Conservation (phyloP, 257 asterid genomes). For the Echium plantagineum region DNA sequence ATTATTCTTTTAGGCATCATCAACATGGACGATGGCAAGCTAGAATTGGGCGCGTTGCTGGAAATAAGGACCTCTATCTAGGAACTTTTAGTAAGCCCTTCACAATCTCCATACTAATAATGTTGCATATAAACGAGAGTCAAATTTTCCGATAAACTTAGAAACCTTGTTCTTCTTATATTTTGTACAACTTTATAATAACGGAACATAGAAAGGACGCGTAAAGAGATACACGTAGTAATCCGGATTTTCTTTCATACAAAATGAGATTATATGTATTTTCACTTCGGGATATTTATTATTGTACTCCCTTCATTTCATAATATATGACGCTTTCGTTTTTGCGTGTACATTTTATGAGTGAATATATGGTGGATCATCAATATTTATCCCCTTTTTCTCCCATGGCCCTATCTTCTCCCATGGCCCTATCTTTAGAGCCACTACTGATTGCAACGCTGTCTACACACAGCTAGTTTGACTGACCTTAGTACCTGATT, state of each 20-base stretch:
- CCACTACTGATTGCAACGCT: constrained; percentile 17
- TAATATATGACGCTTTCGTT: too few relatives aligned
- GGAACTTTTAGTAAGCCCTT: constrained; percentile 78
- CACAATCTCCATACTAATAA: too few relatives aligned
- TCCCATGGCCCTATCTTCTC: constrained; percentile 11
- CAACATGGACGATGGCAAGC: constrained; percentile 99
- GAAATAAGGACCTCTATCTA: constrained; percentile 91
- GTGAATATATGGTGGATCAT: constrained; percentile 1
- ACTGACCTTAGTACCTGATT: constrained; percentile 13
- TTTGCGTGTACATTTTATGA: too few relatives aligned
- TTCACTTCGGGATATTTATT: not conserved
- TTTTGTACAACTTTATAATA: too few relatives aligned
- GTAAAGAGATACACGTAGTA: too few relatives aligned
- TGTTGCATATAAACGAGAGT: too few relatives aligned
- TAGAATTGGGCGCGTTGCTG: constrained; percentile 95
- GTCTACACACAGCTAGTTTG: constrained; percentile 1
- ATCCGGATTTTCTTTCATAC: not conserved
- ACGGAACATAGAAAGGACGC: too few relatives aligned
- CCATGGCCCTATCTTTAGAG: constrained; percentile 12
- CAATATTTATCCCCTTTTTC: constrained; percentile 2
- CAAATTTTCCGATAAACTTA: too few relatives aligned
- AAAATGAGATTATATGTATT: not conserved
- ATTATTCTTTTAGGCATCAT: constrained; percentile 62
- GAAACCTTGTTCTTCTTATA: too few relatives aligned
- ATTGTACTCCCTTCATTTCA: too few relatives aligned